These are phyloP conservation scores for Phyllostachys edulis DNA, from an alignment of 176 grass and related monocot species.

Conservation along the genomic window DNA sequence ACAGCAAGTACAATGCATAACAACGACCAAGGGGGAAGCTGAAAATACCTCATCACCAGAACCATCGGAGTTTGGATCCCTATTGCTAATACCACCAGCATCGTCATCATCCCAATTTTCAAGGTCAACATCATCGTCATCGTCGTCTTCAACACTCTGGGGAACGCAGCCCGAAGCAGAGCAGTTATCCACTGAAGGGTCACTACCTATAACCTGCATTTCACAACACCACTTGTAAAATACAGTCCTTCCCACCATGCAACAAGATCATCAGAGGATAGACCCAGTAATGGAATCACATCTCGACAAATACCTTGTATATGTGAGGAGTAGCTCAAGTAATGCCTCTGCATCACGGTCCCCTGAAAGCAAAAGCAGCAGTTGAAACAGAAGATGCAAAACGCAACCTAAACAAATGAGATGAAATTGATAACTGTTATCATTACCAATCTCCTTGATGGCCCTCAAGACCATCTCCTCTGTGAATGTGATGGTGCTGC, in stretches of 20 bases:
- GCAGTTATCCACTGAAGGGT: conserved; percentile 21
- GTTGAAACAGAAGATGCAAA: conserved; percentile 23
- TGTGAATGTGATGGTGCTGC: conserved; percentile 25
- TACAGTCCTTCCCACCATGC: not conserved
- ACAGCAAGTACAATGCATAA: not conserved
- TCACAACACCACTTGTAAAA: conserved; percentile 20
- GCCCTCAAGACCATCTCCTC: conserved; percentile 48
- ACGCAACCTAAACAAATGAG: conserved; percentile 13
- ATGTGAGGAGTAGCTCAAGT: conserved; percentile 72
- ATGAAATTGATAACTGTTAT: conserved; percentile 22
- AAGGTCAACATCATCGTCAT: conserved; percentile 14
- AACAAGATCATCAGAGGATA: conserved; percentile 1
- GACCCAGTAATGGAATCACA: conserved; percentile 15
- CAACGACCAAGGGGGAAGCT: not conserved
- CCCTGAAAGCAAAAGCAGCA: conserved; percentile 44
- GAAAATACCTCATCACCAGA: conserved; percentile 66
- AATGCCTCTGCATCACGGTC: conserved; percentile 62
- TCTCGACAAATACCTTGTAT: conserved; percentile 47
- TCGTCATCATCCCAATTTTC: conserved; percentile 51
- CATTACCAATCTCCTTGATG: conserved; percentile 54
- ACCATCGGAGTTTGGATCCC: conserved; percentile 28
- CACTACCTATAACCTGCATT: conserved; percentile 56
- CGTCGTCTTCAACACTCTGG: conserved; percentile 17
- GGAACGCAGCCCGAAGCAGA: conserved; percentile 22
- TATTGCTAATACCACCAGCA: conserved; percentile 18